Evolutionary conservation across 441 rosid species (phyloP), one percentile per base, ranked within the genome.

Genomic region (Syzygium malaccense): DNA sequence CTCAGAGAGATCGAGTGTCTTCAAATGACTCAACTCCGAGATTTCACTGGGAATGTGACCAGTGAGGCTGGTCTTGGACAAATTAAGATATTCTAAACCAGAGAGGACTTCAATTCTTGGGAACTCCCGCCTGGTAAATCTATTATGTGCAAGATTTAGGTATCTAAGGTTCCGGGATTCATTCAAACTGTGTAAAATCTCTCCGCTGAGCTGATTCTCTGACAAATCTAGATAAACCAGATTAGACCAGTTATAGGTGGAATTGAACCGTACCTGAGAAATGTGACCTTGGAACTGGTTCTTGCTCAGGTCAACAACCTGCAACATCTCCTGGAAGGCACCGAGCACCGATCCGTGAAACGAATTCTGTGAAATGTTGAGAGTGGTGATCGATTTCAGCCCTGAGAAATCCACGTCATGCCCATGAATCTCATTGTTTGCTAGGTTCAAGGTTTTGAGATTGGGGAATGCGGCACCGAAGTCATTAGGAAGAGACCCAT

Each of bases 221-320:
- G 99, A 97, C 91, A 97, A 93, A 93, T 97, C 99, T 68, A 96
- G 93, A 92, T 93, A 89, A 91, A 94, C 91, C 95, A 96, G 94
- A 91, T 56, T 89, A 91, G 95, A 94, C 96, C 95, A 93, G 85
- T 92, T 93, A 86, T 90, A 90, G 91, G 92, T 90, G 83, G 94
- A 93, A 89, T 92, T 92, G 91, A 93, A 92, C 85, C 91, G 96
- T 96, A 95, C 98, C 95, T 95, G 96, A 92, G 97, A 94, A 90
- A 96, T 90, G 91, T 96, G 95, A 75, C 96, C 99, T 89, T 94
- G 94, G 92, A 96, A 94, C 93, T 89, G 93, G 94, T 97, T 97
- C 92, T 87, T 94, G 93, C 99, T 95, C 53, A 97, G 89, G 91
- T 97, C 99, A 90, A 93, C 90, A 88, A 94, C 94, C 91, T 92